Evolutionary conservation across 2,329 filamentous ascomycete genomes (phyloP).

Genomic region (Paecilomyces fulvus): DNA sequence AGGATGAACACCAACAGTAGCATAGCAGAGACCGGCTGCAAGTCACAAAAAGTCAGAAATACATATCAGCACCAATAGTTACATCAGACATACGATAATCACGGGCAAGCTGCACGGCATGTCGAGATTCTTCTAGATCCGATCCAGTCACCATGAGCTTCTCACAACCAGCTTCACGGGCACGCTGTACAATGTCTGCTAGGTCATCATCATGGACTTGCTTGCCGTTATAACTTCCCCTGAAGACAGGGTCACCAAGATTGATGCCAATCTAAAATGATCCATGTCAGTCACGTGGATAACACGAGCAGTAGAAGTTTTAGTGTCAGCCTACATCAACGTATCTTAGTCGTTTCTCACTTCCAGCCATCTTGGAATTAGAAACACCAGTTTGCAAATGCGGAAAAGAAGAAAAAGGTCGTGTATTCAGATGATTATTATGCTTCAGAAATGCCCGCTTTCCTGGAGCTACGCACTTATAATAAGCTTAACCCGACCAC

Average conservation of each 20-base stretch:
- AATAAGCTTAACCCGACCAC: neutral
- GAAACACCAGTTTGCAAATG: neutral
- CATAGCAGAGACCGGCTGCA: constrained; percentile 70
- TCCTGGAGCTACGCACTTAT: neutral
- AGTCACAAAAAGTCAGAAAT: constrained; percentile 4
- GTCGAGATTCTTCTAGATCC: constrained; percentile 66
- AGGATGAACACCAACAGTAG: constrained; percentile 88
- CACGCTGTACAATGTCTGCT: constrained; percentile 66
- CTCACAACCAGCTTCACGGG: constrained; percentile 66
- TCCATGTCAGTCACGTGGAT: neutral
- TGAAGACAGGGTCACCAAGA: constrained; percentile 83
- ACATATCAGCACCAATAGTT: constrained; percentile 5
- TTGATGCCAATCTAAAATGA: constrained; percentile 74
- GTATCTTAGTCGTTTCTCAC: constrained; percentile 32
- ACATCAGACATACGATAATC: constrained; percentile 55
- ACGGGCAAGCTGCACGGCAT: constrained; percentile 65
- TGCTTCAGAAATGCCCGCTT: neutral
- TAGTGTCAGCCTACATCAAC: constrained; percentile 34
- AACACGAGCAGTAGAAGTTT: neutral
- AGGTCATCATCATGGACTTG: constrained; percentile 44
- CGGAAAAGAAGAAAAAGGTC: constrained; percentile 7
- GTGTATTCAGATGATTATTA: constrained; percentile 1
- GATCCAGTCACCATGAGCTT: constrained; percentile 95
- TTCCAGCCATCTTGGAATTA: constrained; percentile 25
- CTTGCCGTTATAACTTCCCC: constrained; percentile 74